Base-by-base conservation (phyloP, 2,329 filamentous ascomycete genomes). In the Pseudogymnoascus sp. region DNA sequence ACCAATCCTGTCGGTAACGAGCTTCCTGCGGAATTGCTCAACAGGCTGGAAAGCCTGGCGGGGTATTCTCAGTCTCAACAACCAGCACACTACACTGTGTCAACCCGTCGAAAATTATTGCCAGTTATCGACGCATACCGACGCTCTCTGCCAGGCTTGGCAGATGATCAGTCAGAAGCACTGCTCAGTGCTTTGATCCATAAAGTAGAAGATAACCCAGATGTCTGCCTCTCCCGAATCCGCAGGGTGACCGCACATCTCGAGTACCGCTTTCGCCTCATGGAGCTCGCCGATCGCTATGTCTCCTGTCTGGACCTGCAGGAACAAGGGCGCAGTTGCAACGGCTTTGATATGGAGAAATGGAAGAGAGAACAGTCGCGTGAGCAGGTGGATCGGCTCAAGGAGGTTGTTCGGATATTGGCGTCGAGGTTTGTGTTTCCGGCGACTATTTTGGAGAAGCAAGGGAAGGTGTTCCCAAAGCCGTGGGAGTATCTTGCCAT, bases 401-500 rank as follows among this genome's bases (percentile, higher is more conserved):
- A 10, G 2, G 25, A 31, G 25, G 25, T 53, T 31, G 46, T 53
- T 53, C 14, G n/a, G 3, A 53, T 31, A 31, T 25, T 53, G 12
- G 46, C 23, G 8, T 10, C 46, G 46, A 53, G 10, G 4, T 53
- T 31, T 31, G 25, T 53, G 4, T 53, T 53, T 53, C 46, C 46
- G 5, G 46, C 46, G 1, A 53, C 46, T 31, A 53, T 53, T 31
- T 16, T 53, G 7, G 46, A 31, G 8, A 53, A 28, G 25, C 46
- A 53, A 16, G 46, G 46, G 7, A 53, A 31, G n/a, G 46, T 53
- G 25, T 53, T 53, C 8, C 46, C 46, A 18, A 53, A 53, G n/a
- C 46, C 46, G 46, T 53, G 46, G 46, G 46, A 53, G n/a, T 53
- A 53, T 31, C 46, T 53, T 31, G 46, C 46, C 7, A 53, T 53